Conservation (phyloP, 2,329 filamentous ascomycete genomes). For the Parafenestella ontariensis region DNA sequence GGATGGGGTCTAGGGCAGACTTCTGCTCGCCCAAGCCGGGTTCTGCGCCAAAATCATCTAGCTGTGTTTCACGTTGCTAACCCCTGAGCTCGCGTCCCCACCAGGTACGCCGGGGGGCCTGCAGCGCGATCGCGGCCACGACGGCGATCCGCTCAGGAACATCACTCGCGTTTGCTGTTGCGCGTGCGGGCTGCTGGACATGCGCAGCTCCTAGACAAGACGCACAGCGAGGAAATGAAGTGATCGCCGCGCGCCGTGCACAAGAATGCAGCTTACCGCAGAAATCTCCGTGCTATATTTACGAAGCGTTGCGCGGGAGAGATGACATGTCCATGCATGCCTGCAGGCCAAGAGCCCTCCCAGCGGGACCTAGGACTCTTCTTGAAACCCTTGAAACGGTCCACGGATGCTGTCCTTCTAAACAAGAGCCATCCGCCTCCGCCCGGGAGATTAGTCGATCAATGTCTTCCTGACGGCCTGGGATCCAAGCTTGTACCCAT, state of each 20-base stretch:
- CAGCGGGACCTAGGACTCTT: conserved; percentile 29
- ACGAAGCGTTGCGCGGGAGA: conserved; percentile 37
- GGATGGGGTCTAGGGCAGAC: conserved; percentile 6
- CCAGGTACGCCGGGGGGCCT: conserved; percentile 27
- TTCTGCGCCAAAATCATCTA: conserved; percentile 5
- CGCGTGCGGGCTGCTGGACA: no score
- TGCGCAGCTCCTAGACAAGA: no score
- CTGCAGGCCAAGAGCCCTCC: conserved; percentile 39
- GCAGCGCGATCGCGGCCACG: conserved; percentile 36
- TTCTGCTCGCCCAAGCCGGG: not conserved
- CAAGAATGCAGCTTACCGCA: conserved; percentile 21
- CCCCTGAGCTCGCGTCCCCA: conserved; percentile 27
- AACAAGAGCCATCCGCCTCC: conserved; percentile 49
- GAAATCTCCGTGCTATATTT: conserved; percentile 40
- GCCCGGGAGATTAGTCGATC: conserved; percentile 51
- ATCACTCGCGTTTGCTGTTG: conserved; percentile 1
- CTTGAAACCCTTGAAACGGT: conserved; percentile 28
- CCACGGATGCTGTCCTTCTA: conserved; percentile 34
- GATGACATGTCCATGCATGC: conserved; percentile 44
- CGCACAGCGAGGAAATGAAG: not conserved
- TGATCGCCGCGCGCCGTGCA: conserved; percentile 3
- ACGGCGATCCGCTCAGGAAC: conserved; percentile 36
- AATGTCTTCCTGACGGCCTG: conserved; percentile 49
- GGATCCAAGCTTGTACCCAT: conserved; percentile 42
- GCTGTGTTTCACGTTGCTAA: conserved; percentile 41